These are phyloP conservation scores for Barnettozyma sp. DNA, from an alignment of 805 yeast genomes.

Conservation along the genomic window DNA sequence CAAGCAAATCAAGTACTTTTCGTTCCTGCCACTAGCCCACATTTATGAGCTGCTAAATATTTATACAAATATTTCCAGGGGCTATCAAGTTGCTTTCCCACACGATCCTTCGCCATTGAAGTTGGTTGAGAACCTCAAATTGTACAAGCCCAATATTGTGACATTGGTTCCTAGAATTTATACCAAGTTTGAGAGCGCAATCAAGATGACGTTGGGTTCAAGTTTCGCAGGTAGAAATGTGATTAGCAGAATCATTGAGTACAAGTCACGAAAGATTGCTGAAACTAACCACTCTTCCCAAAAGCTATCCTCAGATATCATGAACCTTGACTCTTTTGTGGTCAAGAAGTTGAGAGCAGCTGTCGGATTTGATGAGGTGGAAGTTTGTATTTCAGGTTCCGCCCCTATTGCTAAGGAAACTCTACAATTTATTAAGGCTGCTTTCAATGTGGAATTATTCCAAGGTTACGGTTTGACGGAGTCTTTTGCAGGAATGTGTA, in stretches of 20 bases:
- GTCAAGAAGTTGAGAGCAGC: slow-evolving; percentile 20
- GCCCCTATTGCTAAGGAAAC: slow-evolving; percentile 57
- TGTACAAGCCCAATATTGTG: slow-evolving; percentile 38
- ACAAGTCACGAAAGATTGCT: slow-evolving; percentile 6
- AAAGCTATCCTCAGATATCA: slow-evolving; percentile 6
- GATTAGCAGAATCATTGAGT: slow-evolving; percentile 8
- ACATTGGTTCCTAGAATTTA: slow-evolving; percentile 50
- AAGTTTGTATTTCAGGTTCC: slow-evolving; percentile 37
- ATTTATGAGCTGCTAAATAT: slow-evolving; percentile 46
- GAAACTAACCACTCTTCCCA: slow-evolving; percentile 9
- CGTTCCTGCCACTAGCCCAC: slow-evolving; percentile 52
- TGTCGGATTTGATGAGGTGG: slow-evolving; percentile 34
- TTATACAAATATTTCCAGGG: slow-evolving; percentile 29
- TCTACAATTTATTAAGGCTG: slow-evolving; percentile 44
- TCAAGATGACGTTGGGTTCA: slow-evolving; percentile 34
- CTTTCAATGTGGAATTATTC: slow-evolving; percentile 36
- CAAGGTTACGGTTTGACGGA: slow-evolving; percentile 56
- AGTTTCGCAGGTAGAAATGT: slow-evolving; percentile 7
- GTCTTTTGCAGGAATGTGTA: slow-evolving; percentile 40
- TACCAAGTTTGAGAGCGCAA: slow-evolving; percentile 43
- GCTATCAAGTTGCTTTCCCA: slow-evolving; percentile 38
- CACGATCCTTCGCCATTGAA: slow-evolving; percentile 36
- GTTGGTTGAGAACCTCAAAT: slow-evolving; percentile 42
- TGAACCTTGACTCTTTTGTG: slow-evolving; percentile 30
- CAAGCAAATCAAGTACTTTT: slow-evolving; percentile 27